Evolutionary conservation across 176 grass and related monocot species (phyloP).

Genomic region (Oryza rufipogon): DNA sequence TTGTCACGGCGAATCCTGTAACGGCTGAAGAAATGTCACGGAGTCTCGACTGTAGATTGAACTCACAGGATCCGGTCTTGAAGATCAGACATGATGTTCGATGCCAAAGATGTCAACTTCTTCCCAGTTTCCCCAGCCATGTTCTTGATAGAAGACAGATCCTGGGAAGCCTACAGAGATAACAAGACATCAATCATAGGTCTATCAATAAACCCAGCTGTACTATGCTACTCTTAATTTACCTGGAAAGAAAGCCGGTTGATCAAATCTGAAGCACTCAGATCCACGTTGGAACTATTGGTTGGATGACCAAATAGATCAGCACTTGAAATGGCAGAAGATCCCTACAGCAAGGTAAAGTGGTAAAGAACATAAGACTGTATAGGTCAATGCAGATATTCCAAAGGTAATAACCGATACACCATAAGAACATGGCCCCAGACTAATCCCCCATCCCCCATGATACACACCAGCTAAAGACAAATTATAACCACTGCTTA

Average conservation of each 20-base stretch:
- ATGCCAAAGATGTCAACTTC: constrained; percentile 84
- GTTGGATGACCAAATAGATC: constrained; percentile 73
- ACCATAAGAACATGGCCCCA: background rate
- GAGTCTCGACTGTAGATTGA: constrained; percentile 26
- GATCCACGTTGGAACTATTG: constrained; percentile 55
- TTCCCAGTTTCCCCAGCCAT: constrained; percentile 94
- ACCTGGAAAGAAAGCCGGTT: constrained; percentile 95
- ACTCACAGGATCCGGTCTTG: constrained; percentile 82
- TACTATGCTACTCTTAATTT: background rate
- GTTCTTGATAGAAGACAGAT: constrained; percentile 87
- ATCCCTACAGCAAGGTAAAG: constrained; percentile 51
- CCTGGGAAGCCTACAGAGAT: constrained; percentile 74
- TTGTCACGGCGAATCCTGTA: background rate
- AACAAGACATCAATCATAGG: constrained; percentile 18
- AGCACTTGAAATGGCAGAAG: constrained; percentile 92
- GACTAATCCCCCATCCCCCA: background rate
- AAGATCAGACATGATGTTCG: constrained; percentile 85
- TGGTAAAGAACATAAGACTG: background rate
- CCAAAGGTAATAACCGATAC: background rate
- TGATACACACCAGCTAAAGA: background rate
- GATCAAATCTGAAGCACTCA: constrained; percentile 79
- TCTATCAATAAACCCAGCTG: constrained; percentile 15
- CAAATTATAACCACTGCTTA: background rate
- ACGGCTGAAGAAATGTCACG: background rate
- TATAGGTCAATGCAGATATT: constrained; percentile 1